These are phyloP conservation scores for Plasmodium yoelii DNA, from an alignment of 169 alveolate genomes.

Conservation along the genomic window DNA sequence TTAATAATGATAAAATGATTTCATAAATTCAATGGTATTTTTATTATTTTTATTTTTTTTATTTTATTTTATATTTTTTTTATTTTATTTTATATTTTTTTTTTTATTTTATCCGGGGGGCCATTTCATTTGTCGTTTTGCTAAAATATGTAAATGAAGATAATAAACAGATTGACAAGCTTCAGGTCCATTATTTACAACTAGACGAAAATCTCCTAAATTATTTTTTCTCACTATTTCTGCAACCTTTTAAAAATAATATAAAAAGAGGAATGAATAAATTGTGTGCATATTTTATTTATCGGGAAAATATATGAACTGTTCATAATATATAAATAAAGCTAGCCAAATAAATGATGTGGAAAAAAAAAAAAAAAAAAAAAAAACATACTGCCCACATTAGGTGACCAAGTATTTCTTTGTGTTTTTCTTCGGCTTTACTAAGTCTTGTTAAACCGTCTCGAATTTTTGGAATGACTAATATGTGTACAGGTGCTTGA, in stretches of 20 bases:
- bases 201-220: conserved; percentile 92
- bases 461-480: conserved; percentile 92
- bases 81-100: conserved; percentile 1
- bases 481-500: conserved; percentile 93
- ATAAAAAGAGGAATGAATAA: background rate
- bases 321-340: background rate
- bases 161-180: conserved; percentile 93
- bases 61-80: background rate
- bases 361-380: background rate
- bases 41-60: too few species aligned
- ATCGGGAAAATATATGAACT: background rate
- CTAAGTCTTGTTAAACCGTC: conserved; percentile 90
- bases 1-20: too few species aligned
- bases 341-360: background rate
- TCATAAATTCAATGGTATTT: background rate
- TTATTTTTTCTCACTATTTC: conserved; percentile 88
- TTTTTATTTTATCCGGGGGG: conserved; percentile 88
- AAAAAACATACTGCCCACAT: conserved; percentile 83
- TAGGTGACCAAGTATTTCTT: conserved; percentile 91
- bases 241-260: conserved; percentile 78
- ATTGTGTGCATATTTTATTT: too few species aligned
- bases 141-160: conserved; percentile 90
- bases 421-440: conserved; percentile 90
- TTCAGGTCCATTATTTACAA: conserved; percentile 93
- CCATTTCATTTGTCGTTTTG: conserved; percentile 89